Percentiles rank a stretch among this genome's conserved stretches.
phyloP scores from a whole-genome alignment of 345 rosid genomes.

The Mallotus nudiflorus region DNA sequence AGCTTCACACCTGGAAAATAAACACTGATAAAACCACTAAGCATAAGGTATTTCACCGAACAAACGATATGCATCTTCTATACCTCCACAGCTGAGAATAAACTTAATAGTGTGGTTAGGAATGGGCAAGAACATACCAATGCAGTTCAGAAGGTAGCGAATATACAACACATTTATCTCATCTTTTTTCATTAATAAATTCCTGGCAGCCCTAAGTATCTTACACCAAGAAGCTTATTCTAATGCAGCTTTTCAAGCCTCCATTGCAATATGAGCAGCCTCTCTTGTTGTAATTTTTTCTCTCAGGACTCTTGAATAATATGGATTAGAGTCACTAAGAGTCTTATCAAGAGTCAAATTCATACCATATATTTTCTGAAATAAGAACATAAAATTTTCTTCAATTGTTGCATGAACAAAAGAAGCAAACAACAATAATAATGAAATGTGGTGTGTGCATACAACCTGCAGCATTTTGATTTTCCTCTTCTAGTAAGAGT shows the following conservation, averaged over 20 bases:
- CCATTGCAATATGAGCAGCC: constrained; percentile 83
- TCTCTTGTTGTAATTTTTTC: constrained; percentile 92
- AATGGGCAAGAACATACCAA: no score
- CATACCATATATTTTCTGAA: constrained; percentile 89
- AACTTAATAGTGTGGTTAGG: no score
- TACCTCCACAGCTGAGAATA: no score
- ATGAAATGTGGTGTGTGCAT: not conserved
- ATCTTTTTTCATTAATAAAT: not conserved
- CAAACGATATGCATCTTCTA: no score
- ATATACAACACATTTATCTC: not conserved
- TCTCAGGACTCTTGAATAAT: constrained; percentile 76
- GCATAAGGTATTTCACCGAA: no score
- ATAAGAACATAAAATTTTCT: not conserved
- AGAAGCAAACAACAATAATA: no score
- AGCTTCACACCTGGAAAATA: no score
- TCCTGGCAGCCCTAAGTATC: constrained; percentile 90
- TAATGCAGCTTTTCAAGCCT: constrained; percentile 84
- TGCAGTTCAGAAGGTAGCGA: no score
- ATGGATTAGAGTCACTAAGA: constrained; percentile 83
- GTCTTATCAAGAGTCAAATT: constrained; percentile 89
- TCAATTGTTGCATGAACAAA: no score
- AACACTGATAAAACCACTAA: no score
- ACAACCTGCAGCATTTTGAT: constrained; percentile 87
- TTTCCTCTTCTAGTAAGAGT: constrained; percentile 79
- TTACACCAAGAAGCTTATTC: constrained; percentile 97